Evolutionary conservation across 148 eudicot species (phyloP).

Genomic region (Fagopyrum esculentum): DNA sequence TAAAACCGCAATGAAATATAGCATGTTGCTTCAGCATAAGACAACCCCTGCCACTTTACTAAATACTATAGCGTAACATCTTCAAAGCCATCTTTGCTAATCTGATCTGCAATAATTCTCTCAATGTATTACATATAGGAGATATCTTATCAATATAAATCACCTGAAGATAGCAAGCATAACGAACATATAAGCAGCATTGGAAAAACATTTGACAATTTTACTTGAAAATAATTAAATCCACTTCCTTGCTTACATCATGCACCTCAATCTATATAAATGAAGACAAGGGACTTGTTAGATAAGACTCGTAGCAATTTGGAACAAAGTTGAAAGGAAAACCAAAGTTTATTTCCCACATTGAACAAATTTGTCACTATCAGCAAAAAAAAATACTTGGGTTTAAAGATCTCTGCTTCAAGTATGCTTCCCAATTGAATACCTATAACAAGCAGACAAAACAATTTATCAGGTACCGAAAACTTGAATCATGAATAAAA

Average conservation of each 20-base stretch:
- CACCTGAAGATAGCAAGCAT: background rate
- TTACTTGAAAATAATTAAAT: slow-evolving; percentile 89
- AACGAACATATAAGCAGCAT: background rate
- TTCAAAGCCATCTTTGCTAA: slow-evolving; percentile 47
- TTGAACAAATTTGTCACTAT: background rate
- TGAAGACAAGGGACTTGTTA: slow-evolving; percentile 10
- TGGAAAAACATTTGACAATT: slow-evolving; percentile 64
- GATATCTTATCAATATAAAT: slow-evolving; percentile 1
- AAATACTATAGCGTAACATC: slow-evolving; percentile 68
- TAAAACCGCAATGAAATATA: slow-evolving; percentile 18
- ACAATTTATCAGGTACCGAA: too few species aligned
- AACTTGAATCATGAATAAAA: too few species aligned
- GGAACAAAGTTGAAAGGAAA: background rate
- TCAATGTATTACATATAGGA: slow-evolving; percentile 38
- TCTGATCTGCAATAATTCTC: slow-evolving; percentile 82
- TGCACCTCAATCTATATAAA: slow-evolving; percentile 79
- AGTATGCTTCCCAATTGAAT: too few species aligned
- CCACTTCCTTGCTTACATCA: slow-evolving; percentile 99
- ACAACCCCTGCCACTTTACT: slow-evolving; percentile 97
- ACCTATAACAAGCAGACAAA: too few species aligned
- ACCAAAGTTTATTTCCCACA: background rate
- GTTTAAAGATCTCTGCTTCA: too few species aligned
- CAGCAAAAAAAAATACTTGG: background rate
- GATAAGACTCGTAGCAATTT: slow-evolving; percentile 10
- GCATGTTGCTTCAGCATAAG: slow-evolving; percentile 99